Base-by-base conservation (phyloP, 2,329 filamentous ascomycete species). In the Fusarium sp. region DNA sequence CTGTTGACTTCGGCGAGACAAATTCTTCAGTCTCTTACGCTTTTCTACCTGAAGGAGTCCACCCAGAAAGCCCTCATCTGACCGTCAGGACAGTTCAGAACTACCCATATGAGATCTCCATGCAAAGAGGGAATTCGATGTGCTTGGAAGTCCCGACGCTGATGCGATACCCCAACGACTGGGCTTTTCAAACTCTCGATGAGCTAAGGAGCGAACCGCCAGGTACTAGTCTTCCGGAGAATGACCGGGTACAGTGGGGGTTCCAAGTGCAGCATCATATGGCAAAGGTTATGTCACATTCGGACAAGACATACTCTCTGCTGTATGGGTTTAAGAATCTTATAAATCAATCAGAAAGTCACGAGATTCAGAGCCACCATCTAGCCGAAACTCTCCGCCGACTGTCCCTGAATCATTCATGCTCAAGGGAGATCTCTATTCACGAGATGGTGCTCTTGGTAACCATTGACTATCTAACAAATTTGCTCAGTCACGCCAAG, bases 1-100 rank as follows among this genome's bases (percentile, higher is more conserved):
- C 42, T 5, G 11, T 70, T 14, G 67, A 70, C 48, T 54, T 70
- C n/a, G 67, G 67, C 6, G 49, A 61, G 7, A 70, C 67, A 0
- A 51, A 56, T 2, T 58, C 67, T 2, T 42, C 67, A 1, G 47
- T 70, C 12, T 52, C 52, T 2, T 44, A 57, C 3, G n/a, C 42
- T 7, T 11, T 42, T 4, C 17, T 63, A 7, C 57, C 64, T 5
- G n/a, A 54, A 17, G 17, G 12, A 11, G 18, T 38, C 4, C 38
- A 12, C 10, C 10, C 36, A 20, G 36, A 38, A 38, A 10, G 36
- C 10, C 36, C 36, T 20, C 36, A 20, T 20, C 36, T 38, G 36
- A 9, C 36, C 18, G 36, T 38, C 36, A 38, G 36, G 10, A 20
- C 36, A 38, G 36, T 38, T 20, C 18, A 2, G 36, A 10, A 10